These are phyloP conservation scores for Trichoderma oligosporum DNA, from an alignment of 2,329 filamentous ascomycete species.

Conservation along the genomic window DNA sequence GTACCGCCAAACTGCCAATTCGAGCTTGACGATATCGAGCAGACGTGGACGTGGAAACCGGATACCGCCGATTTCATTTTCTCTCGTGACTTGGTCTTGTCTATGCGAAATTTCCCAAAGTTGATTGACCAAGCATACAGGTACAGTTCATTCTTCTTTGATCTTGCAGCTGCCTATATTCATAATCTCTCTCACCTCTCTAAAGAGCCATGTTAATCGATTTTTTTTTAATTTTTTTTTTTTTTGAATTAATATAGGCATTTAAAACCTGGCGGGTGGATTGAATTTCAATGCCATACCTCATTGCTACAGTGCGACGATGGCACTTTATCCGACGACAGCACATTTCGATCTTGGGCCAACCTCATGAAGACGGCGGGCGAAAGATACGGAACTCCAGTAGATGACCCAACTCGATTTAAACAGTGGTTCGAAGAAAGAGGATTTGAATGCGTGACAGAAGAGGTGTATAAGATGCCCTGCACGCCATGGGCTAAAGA, in stretches of 20 bases:
- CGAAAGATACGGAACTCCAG: constrained; percentile 29
- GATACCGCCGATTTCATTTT: constrained; percentile 36
- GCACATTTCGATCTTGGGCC: constrained; percentile 25
- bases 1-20: constrained; percentile 37
- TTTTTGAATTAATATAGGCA: no score
- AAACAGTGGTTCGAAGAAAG: constrained; percentile 41
- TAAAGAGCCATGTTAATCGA: neutral
- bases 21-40: constrained; percentile 38
- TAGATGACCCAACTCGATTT: constrained; percentile 28
- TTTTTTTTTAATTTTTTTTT: no score
- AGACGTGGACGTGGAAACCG: constrained; percentile 37
- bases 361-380: constrained; percentile 28
- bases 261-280: constrained; percentile 34
- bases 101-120: constrained; percentile 31
- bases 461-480: constrained; percentile 45
- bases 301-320: constrained; percentile 33
- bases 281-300: constrained; percentile 33
- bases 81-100: constrained; percentile 30
- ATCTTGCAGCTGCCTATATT: neutral
- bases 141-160: constrained; percentile 20
- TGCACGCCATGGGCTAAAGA: constrained; percentile 48
- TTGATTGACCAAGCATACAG: constrained; percentile 36
- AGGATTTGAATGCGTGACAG: constrained; percentile 48
- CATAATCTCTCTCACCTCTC: neutral
- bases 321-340: constrained; percentile 29